These are phyloP conservation scores for Rhynchospora pubera DNA, from an alignment of 176 grass and related monocot species.

Conservation along the genomic window DNA sequence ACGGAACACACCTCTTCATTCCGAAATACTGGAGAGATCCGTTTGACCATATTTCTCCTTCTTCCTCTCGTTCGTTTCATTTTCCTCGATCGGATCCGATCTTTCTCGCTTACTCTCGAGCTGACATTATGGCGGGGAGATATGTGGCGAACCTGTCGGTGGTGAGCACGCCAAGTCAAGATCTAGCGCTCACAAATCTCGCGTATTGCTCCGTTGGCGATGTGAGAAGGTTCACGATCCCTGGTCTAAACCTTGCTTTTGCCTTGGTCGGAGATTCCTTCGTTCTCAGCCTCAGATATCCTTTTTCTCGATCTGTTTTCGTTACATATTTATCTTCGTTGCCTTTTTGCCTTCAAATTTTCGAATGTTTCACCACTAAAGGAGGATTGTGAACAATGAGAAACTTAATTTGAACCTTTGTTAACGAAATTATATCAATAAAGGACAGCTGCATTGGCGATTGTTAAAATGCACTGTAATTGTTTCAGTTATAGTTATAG, in stretches of 20 bases:
- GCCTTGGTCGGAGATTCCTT: conserved; percentile 59
- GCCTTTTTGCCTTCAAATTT: not conserved
- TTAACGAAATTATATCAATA: not conserved
- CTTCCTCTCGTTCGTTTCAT: not conserved
- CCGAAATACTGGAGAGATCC: not conserved
- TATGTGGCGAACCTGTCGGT: not conserved
- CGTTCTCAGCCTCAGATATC: conserved; percentile 96
- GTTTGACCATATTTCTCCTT: not conserved
- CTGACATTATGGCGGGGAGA: not conserved
- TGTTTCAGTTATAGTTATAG: not conserved
- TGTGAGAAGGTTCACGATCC: conserved; percentile 43
- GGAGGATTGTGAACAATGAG: not conserved
- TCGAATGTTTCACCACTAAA: not conserved
- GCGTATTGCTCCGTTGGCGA: conserved; percentile 64
- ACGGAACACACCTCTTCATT: not conserved
- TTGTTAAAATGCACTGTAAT: not conserved
- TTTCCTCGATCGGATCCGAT: conserved; percentile 13
- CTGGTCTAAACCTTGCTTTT: conserved; percentile 30
- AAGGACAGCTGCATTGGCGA: not conserved
- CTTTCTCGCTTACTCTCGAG: not conserved
- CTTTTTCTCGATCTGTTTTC: conserved; percentile 38
- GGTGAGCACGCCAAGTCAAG: conserved; percentile 83
- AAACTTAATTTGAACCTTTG: not conserved
- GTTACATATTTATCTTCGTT: conserved; percentile 19
- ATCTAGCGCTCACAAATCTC: conserved; percentile 82